phyloP scores from a whole-genome alignment of 345 rosid species.

The Rhodamnia rubescens region DNA sequence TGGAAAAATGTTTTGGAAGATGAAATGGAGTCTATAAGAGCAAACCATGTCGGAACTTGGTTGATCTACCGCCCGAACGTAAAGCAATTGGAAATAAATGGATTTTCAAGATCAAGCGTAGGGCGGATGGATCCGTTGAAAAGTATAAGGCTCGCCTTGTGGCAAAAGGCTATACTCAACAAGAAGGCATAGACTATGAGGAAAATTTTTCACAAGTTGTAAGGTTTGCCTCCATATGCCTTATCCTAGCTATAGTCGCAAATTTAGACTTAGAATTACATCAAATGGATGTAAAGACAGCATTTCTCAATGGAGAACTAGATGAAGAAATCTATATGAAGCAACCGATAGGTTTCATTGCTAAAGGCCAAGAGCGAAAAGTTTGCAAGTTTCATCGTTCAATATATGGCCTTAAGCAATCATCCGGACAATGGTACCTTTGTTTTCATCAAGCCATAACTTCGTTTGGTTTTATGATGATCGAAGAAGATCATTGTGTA shows the following conservation, averaged over 20 bases:
- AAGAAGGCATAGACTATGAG: background rate
- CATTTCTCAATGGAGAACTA: background rate
- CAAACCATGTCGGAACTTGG: background rate
- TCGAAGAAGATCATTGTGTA: too few relatives aligned
- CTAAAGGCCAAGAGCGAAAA: too few relatives aligned
- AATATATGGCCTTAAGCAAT: background rate
- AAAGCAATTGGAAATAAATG: background rate
- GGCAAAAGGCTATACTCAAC: background rate
- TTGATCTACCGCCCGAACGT: background rate
- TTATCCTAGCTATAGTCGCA: background rate
- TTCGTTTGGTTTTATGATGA: background rate
- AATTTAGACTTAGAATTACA: background rate
- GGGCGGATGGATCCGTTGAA: background rate
- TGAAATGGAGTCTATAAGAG: background rate
- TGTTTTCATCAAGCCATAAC: background rate
- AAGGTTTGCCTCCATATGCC: background rate
- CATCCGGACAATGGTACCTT: background rate
- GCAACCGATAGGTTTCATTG: background rate
- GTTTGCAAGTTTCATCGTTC: too few relatives aligned
- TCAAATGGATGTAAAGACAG: background rate
- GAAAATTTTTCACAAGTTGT: background rate
- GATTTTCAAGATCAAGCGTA: background rate
- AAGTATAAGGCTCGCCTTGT: background rate
- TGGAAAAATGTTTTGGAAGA: background rate
- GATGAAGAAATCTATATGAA: background rate